Base-by-base conservation (phyloP, 1,139 yeast genomes). In the Meyerozyma athensensis region DNA sequence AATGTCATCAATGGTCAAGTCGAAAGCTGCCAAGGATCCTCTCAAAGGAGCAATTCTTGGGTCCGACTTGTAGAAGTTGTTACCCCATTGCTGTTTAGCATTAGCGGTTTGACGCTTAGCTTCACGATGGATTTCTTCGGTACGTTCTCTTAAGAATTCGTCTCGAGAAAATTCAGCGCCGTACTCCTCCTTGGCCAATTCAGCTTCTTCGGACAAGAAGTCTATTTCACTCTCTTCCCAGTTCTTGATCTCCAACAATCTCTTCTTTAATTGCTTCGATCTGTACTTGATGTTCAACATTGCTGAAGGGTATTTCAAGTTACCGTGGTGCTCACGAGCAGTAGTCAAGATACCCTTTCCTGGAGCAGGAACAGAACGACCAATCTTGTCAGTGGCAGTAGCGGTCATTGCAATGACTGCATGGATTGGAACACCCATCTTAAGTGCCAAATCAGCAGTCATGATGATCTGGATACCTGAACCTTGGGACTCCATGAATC, bases 401-500 rank as follows among this genome's bases (percentile, higher is more conserved):
- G 96, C 90, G 45, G 96, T 77, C 78, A 90, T 69, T 40, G 95
- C 98, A 55, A 90, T 75, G 50, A 92, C 81, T 67, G 96, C 98
- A 55, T 94, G 87, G 55, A 92, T 87, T 63, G 99, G 99, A 54
- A 92, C 97, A 73, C 99, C 99, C 99, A 92, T 92, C 60, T 82
- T 79, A 51, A 92, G 56, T 31, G 99, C 99, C 54, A 92, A 74
- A 50, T 84, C 89, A 42, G 97, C 98, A 53, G 81, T 79, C 99
- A 92, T 92, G 52, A 94, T 77, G 49, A 92, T 82, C 73, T 94
- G 97, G 55, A 87, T 86, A 81, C 99, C 99, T 37, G 97, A 81
- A 75, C 99, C 99, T 71, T 92, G 99, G 33, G 98, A 84, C 74
- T 92, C 99, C 98, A 92, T 92, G 75, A 92, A 92, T 52, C 99